phyloP scores from a whole-genome alignment of 2,329 filamentous ascomycete genomes.

The Penicillium hesseltinei region DNA sequence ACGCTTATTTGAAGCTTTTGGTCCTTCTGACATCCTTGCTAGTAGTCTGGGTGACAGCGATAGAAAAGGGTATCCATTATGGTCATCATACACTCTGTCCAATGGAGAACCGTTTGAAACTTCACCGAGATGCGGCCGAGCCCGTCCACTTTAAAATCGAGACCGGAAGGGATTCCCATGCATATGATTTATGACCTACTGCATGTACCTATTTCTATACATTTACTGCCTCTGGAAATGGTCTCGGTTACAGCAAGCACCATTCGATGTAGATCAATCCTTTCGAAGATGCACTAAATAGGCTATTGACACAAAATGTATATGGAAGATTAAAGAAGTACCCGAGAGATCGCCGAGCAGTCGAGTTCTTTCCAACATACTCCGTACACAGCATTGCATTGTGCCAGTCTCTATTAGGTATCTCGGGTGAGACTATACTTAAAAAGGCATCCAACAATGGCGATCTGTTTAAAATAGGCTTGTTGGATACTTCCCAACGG shows the following conservation, averaged over 20 bases:
- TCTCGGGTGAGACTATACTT: neutral
- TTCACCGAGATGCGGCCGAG: neutral
- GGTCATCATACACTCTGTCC: neutral
- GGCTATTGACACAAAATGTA: neutral
- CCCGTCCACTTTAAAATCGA: neutral
- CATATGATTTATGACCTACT: neutral
- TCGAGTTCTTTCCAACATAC: neutral
- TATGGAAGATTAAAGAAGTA: neutral
- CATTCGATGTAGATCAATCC: neutral
- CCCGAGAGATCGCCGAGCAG: neutral
- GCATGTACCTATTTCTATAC: neutral
- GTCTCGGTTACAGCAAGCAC: neutral
- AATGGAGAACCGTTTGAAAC: neutral
- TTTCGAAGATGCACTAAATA: neutral
- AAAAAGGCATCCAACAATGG: neutral
- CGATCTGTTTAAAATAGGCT: slow-evolving; percentile 4
- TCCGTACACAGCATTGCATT: neutral
- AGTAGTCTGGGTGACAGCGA: neutral
- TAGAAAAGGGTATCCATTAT: neutral
- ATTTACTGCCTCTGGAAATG: neutral
- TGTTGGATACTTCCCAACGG: neutral
- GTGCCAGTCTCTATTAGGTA: neutral
- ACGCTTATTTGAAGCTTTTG: neutral
- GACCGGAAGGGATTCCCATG: slow-evolving; percentile 4
- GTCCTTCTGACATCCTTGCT: neutral